Evolutionary conservation across 1,284 basidiomycete species (phyloP).

Genomic region (Wallemia ichthyophaga): DNA sequence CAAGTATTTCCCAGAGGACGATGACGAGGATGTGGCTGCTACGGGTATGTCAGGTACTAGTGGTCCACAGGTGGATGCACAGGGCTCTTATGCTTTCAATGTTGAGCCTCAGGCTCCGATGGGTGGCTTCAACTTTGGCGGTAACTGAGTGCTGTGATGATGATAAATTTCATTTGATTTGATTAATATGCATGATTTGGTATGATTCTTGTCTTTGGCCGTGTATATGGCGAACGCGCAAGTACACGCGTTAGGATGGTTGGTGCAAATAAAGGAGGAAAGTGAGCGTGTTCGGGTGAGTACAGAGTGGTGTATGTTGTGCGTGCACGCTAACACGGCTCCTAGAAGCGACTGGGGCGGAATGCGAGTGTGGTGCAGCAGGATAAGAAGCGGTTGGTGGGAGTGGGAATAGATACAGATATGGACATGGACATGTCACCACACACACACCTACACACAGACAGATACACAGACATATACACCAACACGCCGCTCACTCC

Average conservation of each 20-base stretch:
- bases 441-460: background rate
- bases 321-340: too few relatives aligned
- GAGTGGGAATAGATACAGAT: too few relatives aligned
- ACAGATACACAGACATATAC: background rate
- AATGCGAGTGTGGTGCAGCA: too few relatives aligned
- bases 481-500: background rate
- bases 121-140: slow-evolving; percentile 71
- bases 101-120: slow-evolving; percentile 48
- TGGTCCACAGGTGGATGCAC: slow-evolving; percentile 52
- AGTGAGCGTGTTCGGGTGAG: background rate
- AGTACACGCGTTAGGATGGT: slow-evolving; percentile 1
- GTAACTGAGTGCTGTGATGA: slow-evolving; percentile 1
- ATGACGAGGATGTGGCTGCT: background rate
- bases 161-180: too few relatives aligned
- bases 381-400: background rate
- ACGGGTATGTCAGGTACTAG: slow-evolving; percentile 29
- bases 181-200: too few relatives aligned
- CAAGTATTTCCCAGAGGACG: background rate
- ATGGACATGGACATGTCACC: too few relatives aligned
- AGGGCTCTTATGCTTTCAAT: slow-evolving; percentile 55
- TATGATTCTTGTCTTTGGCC: too few relatives aligned
- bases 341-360: background rate
- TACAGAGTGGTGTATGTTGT: background rate
- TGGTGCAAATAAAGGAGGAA: slow-evolving; percentile 1
- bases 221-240: too few relatives aligned